These are phyloP conservation scores for Ogataea haglerorum DNA, from an alignment of 805 yeast species.

Conservation along the genomic window DNA sequence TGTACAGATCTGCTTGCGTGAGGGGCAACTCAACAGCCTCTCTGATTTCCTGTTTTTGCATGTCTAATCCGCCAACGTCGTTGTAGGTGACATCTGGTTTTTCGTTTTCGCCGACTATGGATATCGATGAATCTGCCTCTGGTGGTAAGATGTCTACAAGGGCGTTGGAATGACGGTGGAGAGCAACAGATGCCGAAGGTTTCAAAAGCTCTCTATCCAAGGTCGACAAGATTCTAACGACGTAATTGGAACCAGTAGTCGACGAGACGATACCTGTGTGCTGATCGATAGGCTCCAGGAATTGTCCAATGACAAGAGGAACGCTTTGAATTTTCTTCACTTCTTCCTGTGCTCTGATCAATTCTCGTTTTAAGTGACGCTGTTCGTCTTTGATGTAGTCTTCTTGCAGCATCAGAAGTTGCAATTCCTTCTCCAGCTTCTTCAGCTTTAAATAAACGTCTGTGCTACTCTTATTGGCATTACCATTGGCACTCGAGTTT, in stretches of 20 bases:
- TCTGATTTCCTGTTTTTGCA: conserved; percentile 98
- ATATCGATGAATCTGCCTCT: conserved; percentile 94
- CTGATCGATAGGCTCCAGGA: conserved; percentile 95
- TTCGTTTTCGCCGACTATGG: conserved; percentile 92
- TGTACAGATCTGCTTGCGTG: conserved; percentile 91
- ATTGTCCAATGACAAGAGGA: conserved; percentile 97
- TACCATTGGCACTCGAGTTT: conserved; percentile 25
- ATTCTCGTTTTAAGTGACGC: conserved; percentile 90
- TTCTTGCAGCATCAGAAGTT: conserved; percentile 81
- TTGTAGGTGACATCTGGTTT: conserved; percentile 91
- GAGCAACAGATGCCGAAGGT: conserved; percentile 92
- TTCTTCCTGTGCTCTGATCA: conserved; percentile 96
- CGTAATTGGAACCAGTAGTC: conserved; percentile 96
- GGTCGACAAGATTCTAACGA: conserved; percentile 91
- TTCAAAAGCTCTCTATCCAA: conserved; percentile 91
- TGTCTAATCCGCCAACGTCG: conserved; percentile 97
- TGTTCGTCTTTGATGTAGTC: conserved; percentile 98
- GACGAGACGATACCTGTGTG: conserved; percentile 95
- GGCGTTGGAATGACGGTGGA: conserved; percentile 98
- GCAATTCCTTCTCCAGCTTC: conserved; percentile 86
- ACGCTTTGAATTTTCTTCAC: conserved; percentile 97
- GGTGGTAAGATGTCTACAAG: conserved; percentile 97
- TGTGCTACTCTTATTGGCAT: conserved; percentile 26
- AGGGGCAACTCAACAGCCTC: conserved; percentile 98
- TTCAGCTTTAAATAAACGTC: conserved; percentile 85